Base-by-base conservation (phyloP, 2,329 filamentous ascomycete genomes). In the Nigrospora oryzae region DNA sequence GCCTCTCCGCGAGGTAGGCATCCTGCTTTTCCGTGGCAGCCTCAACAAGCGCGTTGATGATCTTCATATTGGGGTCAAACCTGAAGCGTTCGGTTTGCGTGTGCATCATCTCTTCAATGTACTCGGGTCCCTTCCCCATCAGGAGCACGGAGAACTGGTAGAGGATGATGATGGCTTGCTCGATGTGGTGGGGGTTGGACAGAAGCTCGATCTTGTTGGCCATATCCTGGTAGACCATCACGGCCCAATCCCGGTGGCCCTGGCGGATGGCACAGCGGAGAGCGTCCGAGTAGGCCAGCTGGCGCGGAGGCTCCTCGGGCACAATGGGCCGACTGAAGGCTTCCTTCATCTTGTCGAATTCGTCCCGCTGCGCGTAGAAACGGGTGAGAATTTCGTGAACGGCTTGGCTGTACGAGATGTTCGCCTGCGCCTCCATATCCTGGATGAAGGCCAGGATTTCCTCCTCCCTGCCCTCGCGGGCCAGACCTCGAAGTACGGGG, bases 1-100 rank as follows among this genome's bases (percentile, higher is more conserved):
- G 85, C 12, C 87, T 76, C 58, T 90, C 82, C 5, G 86, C 87
- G 38, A 86, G 69, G 52, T 86, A 80, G 0, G 81, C 73, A 54
- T 94, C 83, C 11, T 82, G 72, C 44, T 75, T 74, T n/a, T 78
- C 76, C 51, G 84, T 82, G 11, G 88, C 86, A 46, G 83, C 81
- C 43, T 79, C 75, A 15, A 97, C 74, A 23, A 97, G 72, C 6
- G 71, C 68, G 57, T 97, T 95, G 55, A 97, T 81, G 6, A 85
- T 89, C 3, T 74, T 66, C 7, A 81, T 81, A 44, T 87, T 83
- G 0, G 89, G 79, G 7, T 69, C 63, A 3, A 74, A 53, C 14
- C 67, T 65, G 45, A 69, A 59, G 46, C 35, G 33, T 30, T 73
- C 62, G 48, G 71, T 61, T 43, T 67, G 56, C 49, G 69, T 74